phyloP scores from a whole-genome alignment of 202 grass and related monocot species.

The Bolboschoenoplectus hybrid region DNA sequence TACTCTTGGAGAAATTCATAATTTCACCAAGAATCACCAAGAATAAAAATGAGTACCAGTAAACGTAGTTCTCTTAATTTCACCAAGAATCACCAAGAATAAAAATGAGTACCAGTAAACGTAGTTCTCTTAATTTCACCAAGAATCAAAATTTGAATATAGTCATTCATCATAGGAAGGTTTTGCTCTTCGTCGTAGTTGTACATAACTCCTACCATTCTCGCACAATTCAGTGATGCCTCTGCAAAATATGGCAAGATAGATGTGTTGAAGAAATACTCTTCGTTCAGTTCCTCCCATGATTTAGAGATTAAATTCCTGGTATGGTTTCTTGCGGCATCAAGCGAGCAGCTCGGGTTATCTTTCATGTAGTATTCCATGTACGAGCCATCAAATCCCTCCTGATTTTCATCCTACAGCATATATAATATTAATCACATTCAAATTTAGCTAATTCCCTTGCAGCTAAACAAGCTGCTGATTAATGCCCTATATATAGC shows the following conservation, averaged over 20 bases:
- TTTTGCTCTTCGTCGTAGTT: conserved; percentile 44
- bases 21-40: too few relatives aligned
- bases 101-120: too few relatives aligned
- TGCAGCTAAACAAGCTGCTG: background rate
- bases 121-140: background rate
- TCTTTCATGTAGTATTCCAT: conserved; percentile 58
- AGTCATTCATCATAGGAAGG: conserved; percentile 52
- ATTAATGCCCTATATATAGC: too few relatives aligned
- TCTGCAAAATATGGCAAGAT: conserved; percentile 18
- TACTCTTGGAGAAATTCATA: too few relatives aligned
- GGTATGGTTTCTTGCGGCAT: conserved; percentile 45
- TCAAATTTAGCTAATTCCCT: background rate
- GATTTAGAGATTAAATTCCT: conserved; percentile 32
- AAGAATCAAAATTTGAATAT: conserved; percentile 32
- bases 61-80: background rate
- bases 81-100: too few relatives aligned
- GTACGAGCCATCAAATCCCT: conserved; percentile 63
- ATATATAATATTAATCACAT: background rate
- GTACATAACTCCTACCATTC: conserved; percentile 70
- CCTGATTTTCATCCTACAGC: conserved; percentile 62
- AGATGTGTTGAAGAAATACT: conserved; percentile 43
- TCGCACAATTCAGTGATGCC: conserved; percentile 43
- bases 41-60: too few relatives aligned
- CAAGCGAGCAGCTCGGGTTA: conserved; percentile 30
- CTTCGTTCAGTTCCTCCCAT: conserved; percentile 61